phyloP scores from a whole-genome alignment of 2,329 filamentous ascomycete species.

The Aspergillus latus region DNA sequence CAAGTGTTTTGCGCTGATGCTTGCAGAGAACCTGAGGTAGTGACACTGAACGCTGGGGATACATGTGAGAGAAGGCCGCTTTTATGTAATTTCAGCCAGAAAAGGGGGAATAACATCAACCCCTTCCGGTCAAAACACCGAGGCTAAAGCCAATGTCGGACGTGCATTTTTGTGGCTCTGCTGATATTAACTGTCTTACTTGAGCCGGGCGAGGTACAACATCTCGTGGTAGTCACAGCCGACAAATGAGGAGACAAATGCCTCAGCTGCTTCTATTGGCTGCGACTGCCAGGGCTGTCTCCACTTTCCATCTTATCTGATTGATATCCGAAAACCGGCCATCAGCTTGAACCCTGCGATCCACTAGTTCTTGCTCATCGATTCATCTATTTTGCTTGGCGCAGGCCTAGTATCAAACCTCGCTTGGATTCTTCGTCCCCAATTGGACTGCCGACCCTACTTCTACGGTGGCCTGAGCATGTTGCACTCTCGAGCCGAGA shows the following conservation, averaged over 20 bases:
- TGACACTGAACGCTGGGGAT: not conserved
- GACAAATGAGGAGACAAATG: not conserved
- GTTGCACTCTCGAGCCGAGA: constrained; percentile 1
- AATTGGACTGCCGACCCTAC: not conserved
- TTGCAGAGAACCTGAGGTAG: not conserved
- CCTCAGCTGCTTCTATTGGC: not conserved
- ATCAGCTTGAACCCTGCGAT: not conserved
- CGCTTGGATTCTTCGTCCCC: constrained; percentile 2
- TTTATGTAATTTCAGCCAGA: constrained; percentile 1
- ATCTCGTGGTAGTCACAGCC: not conserved
- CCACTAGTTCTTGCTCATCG: constrained; percentile 4
- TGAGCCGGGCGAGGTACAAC: not conserved
- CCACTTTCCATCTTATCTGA: constrained; percentile 14
- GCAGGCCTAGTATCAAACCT: not conserved
- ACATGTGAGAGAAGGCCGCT: not conserved
- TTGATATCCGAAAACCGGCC: constrained; percentile 4
- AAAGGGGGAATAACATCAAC: not conserved
- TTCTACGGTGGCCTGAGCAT: constrained; percentile 5
- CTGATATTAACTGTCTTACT: constrained; percentile 5
- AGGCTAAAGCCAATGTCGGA: not conserved
- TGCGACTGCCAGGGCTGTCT: not conserved
- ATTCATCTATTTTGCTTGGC: constrained; percentile 11
- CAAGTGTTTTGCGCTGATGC: not conserved
- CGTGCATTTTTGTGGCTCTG: not conserved
- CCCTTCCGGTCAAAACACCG: not conserved